Percentiles rank a stretch among this genome's conserved stretches.
Evolutionary conservation across 805 yeast genomes (phyloP).

Genomic region (Lachancea thermotolerans): DNA sequence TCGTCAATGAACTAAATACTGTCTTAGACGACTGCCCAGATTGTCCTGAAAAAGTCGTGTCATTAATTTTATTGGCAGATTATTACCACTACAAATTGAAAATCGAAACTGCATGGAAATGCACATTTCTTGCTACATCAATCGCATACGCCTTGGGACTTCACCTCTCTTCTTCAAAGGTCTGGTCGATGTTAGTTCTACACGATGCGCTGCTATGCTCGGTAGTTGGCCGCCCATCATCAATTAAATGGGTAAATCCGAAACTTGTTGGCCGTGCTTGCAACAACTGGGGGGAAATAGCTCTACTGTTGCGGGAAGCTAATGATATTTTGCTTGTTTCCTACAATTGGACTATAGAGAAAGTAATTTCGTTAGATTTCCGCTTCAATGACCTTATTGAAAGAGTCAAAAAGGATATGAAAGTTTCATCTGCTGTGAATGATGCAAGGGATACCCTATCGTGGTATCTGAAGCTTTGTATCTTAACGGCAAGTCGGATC

Average conservation of each 20-base stretch:
- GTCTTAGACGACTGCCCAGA: conserved; percentile 10
- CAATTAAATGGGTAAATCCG: conserved; percentile 8
- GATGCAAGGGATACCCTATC: conserved; percentile 3
- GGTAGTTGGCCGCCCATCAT: conserved; percentile 11
- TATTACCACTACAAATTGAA: conserved; percentile 11
- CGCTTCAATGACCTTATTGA: conserved; percentile 9
- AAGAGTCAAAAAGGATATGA: conserved; percentile 4
- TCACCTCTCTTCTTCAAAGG: conserved; percentile 9
- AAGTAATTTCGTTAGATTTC: conserved; percentile 9
- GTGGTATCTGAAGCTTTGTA: conserved; percentile 9
- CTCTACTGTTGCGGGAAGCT: conserved; percentile 8
- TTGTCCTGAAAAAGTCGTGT: conserved; percentile 11
- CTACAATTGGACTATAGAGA: conserved; percentile 7
- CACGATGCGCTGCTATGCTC: conserved; percentile 12
- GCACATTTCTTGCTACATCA: conserved; percentile 11
- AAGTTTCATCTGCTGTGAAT: not conserved
- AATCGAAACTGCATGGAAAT: conserved; percentile 13
- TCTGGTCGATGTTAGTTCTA: conserved; percentile 12
- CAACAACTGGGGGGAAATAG: conserved; percentile 12
- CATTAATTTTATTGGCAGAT: conserved; percentile 10
- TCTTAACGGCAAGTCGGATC: conserved; percentile 9
- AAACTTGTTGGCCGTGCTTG: conserved; percentile 6
- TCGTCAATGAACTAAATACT: conserved; percentile 5
- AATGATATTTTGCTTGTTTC: conserved; percentile 8
- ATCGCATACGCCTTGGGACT: conserved; percentile 12